Conservation (phyloP, 495 filamentous ascomycete species). For the Neurospora cerealis region DNA sequence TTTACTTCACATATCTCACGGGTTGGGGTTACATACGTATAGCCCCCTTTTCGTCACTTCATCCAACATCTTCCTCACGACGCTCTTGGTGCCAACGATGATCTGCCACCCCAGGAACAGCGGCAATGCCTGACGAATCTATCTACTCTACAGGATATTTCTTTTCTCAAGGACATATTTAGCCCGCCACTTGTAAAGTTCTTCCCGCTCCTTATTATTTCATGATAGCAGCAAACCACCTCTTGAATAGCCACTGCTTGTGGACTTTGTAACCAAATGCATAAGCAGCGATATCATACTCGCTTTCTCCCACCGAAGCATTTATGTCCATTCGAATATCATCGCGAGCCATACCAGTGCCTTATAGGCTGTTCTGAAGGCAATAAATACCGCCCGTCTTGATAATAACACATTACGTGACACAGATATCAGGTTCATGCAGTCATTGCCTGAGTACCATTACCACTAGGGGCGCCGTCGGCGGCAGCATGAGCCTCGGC, state of each 20-base stretch:
- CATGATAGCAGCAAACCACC: background rate
- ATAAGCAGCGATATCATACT: background rate
- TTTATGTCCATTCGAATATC: background rate
- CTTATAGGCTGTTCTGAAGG: background rate
- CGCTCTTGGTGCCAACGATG: background rate
- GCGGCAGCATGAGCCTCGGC: constrained; percentile 27
- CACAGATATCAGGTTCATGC: background rate
- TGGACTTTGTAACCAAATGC: background rate
- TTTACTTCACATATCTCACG: background rate
- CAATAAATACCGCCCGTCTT: background rate
- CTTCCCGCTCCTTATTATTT: background rate
- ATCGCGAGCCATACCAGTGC: too few species aligned
- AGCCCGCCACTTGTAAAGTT: background rate
- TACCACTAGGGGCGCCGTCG: background rate
- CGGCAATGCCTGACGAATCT: background rate
- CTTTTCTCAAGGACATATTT: background rate
- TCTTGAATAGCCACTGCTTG: background rate
- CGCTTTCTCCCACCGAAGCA: background rate
- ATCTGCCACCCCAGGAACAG: background rate
- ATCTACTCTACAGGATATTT: background rate
- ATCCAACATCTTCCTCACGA: background rate
- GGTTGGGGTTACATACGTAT: background rate
- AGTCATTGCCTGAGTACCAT: constrained; percentile 1
- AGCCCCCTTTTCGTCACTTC: background rate
- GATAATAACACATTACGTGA: background rate